Base-by-base conservation (phyloP, 2,329 filamentous ascomycete species). In the Aspergillus clavatus region DNA sequence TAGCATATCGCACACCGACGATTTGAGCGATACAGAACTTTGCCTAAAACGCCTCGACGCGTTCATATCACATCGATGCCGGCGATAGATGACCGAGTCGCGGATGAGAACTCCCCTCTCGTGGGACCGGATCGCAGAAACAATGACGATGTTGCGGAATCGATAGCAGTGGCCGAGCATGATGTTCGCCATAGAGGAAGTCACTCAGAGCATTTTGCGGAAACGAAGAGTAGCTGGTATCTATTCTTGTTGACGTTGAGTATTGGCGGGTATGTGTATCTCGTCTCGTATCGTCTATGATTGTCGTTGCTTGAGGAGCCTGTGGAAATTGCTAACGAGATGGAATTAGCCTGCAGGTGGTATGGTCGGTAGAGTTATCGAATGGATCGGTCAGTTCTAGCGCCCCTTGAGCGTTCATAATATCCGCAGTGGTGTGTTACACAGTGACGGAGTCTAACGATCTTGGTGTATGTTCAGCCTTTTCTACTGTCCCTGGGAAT, bases 321-420 rank as follows among this genome's bases (percentile, higher is more conserved):
- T 26, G n/a, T 7, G 23, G 14, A 6, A 8, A 7, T 31, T 24
- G 28, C 24, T 56, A 10, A 52, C 29, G 10, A 24, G n/a, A n/a
- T n/a, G 54, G 36, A 23, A 27, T 26, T 52, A 78, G 88, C 19
- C 74, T 97, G 51, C 91, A 97, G 70, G 86, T 97, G 56, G 89
- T 91, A 22, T 97, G 91, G 91, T 90, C 90, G 1, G 89, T 95
- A 33, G 91, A 97, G 68, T 76, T 95, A 33, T 95, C 89, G 43
- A 91, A 95, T 72, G 90, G 90, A 57, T 95, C 91, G 42, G 77
- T 80, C 65, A 60, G 76, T 69, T 12, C 16, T 11, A 22, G 10
- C 11, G 19, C n/a, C n/a, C n/a, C n/a, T n/a, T n/a, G n/a, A n/a
- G n/a, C 23, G 8, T 14, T 14, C 16, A 8, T 12, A 11, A 22